These are phyloP conservation scores for Williopsis jadinii DNA, from an alignment of 1,139 yeast genomes.

Conservation along the genomic window DNA sequence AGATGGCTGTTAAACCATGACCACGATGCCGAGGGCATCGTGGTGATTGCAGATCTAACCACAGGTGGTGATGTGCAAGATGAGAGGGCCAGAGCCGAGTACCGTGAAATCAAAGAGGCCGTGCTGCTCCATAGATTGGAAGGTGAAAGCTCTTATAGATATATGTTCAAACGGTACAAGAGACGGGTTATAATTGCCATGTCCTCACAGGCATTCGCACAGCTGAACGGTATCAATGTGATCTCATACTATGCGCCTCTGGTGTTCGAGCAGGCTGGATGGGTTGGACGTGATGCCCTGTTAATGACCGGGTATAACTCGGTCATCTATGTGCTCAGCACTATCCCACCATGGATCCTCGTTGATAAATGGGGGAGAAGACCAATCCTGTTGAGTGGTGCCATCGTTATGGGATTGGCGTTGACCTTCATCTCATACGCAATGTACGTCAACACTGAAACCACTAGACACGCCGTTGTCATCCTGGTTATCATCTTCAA, in stretches of 20 bases:
- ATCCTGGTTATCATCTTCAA: constrained; percentile 70
- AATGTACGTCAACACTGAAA: constrained; percentile 47
- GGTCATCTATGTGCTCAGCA: constrained; percentile 62
- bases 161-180: constrained; percentile 64
- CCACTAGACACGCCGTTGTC: constrained; percentile 71
- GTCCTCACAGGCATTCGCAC: constrained; percentile 89
- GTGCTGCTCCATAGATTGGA: constrained; percentile 71
- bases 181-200: constrained; percentile 83
- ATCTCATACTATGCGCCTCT: constrained; percentile 90
- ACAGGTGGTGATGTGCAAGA: constrained; percentile 54
- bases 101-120: constrained; percentile 73
- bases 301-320: constrained; percentile 92
- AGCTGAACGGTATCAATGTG: constrained; percentile 86
- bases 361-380: constrained; percentile 91
- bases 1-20: constrained; percentile 86
- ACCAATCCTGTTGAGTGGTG: constrained; percentile 72
- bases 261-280: constrained; percentile 92
- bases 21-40: constrained; percentile 81
- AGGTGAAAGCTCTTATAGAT: constrained; percentile 62
- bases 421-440: constrained; percentile 61
- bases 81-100: constrained; percentile 57
- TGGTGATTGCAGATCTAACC: constrained; percentile 76
- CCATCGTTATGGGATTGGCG: constrained; percentile 70
- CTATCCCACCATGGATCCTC: constrained; percentile 87
- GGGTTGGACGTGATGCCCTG: constrained; percentile 83